phyloP scores from a whole-genome alignment of 106 monocot species.

The Dendrobium nobile region DNA sequence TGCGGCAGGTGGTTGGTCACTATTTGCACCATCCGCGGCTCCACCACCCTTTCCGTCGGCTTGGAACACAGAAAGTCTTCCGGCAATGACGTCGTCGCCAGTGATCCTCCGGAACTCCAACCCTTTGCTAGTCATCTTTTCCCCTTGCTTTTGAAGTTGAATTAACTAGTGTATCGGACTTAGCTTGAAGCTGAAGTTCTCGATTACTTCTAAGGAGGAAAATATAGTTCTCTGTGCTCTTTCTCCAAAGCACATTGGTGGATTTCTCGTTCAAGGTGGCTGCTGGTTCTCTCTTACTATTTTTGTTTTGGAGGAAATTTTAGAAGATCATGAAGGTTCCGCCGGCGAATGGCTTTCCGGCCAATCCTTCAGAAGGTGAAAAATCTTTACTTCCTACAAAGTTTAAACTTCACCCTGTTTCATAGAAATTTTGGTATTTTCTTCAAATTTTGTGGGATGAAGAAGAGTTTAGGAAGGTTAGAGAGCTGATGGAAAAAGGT shows the following conservation, averaged over 20 bases:
- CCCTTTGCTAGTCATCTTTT: not conserved
- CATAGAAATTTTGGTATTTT: too few relatives aligned
- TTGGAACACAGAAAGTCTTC: not conserved
- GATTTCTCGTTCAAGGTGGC: too few relatives aligned
- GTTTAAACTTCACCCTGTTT: not conserved
- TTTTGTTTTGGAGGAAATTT: not conserved
- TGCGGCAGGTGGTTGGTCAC: too few relatives aligned
- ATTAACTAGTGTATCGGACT: not conserved
- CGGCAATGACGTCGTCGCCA: too few relatives aligned
- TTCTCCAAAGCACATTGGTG: not conserved
- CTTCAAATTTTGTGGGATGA: not conserved
- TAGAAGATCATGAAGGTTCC: conserved; percentile 12
- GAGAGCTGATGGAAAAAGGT: not conserved
- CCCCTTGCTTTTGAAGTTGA: not conserved
- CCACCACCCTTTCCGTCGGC: not conserved
- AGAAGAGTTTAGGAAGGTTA: not conserved
- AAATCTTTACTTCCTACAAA: not conserved
- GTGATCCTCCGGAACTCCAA: not conserved
- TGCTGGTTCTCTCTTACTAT: not conserved
- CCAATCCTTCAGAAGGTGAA: conserved; percentile 15
- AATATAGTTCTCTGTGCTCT: not conserved
- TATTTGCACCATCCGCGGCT: too few relatives aligned
- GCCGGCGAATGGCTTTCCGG: conserved; percentile 6
- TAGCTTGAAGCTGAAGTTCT: not conserved
- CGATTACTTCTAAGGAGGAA: not conserved